Evolutionary conservation across 1,284 basidiomycete genomes (phyloP).

Genomic region (Anthracocystis setariae): DNA sequence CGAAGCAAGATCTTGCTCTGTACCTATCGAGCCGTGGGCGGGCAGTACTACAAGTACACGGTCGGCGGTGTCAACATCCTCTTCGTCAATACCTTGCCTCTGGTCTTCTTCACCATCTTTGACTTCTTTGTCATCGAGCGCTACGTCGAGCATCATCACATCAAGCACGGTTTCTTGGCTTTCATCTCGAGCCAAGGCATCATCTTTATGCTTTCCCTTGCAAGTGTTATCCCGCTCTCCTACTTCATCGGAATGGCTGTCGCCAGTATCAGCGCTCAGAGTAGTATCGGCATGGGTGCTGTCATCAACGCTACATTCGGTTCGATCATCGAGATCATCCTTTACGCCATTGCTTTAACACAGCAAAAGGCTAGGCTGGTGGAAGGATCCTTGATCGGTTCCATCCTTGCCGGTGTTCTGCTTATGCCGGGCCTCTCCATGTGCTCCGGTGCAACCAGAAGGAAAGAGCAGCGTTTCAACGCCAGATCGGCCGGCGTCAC

Average conservation of each 20-base stretch:
- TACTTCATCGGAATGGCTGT: slow-evolving; percentile 99
- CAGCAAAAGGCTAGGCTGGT: slow-evolving; percentile 91
- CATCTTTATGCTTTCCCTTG: slow-evolving; percentile 86
- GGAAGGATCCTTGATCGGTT: slow-evolving; percentile 94
- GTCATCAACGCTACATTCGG: slow-evolving; percentile 99
- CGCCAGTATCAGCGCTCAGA: slow-evolving; percentile 96
- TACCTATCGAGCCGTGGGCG: slow-evolving; percentile 89
- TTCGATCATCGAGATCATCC: slow-evolving; percentile 94
- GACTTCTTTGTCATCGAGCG: slow-evolving; percentile 87
- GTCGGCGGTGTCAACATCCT: slow-evolving; percentile 98
- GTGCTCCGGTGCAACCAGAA: slow-evolving; percentile 88
- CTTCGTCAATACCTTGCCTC: slow-evolving; percentile 92
- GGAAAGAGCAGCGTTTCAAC: slow-evolving; percentile 98
- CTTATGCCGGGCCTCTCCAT: slow-evolving; percentile 97
- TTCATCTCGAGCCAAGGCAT: slow-evolving; percentile 79
- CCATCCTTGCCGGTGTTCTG: slow-evolving; percentile 91
- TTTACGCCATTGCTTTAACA: slow-evolving; percentile 88
- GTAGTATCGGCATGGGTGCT: slow-evolving; percentile 98
- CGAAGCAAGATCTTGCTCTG: slow-evolving; percentile 85
- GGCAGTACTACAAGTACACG: slow-evolving; percentile 99
- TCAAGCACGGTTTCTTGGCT: slow-evolving; percentile 73
- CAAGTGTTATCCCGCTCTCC: slow-evolving; percentile 93
- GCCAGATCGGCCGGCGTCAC: slow-evolving; percentile 98
- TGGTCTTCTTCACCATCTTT: slow-evolving; percentile 95
- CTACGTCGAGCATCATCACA: slow-evolving; percentile 75